These are phyloP conservation scores for Mesotaenium endlicherianum DNA, from an alignment of 139 green algal species.

Conservation along the genomic window DNA sequence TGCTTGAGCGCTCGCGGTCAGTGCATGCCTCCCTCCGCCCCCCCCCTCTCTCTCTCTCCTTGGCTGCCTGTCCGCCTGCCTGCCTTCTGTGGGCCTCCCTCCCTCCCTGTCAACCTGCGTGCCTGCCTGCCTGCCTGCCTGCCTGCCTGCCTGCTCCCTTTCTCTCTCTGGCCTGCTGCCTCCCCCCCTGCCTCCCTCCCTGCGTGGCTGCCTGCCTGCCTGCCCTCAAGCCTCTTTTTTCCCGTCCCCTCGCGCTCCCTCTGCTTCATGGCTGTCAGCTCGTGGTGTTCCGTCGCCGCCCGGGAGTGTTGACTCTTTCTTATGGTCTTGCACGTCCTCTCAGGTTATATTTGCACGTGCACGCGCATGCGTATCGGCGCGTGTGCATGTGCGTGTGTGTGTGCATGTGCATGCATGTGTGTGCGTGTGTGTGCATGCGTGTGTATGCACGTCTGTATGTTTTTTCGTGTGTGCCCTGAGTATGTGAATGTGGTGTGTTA, in stretches of 20 bases:
- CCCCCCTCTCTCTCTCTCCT: neutral
- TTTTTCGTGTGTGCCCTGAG: too few species aligned
- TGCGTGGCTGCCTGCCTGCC: neutral
- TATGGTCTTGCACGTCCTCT: neutral
- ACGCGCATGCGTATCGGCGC: too few species aligned
- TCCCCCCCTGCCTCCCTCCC: neutral
- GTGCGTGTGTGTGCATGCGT: too few species aligned
- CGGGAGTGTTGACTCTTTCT: neutral
- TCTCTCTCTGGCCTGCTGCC: neutral
- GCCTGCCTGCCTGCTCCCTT: neutral
- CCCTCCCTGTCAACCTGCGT: neutral
- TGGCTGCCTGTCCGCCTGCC: neutral
- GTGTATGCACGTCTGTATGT: too few species aligned
- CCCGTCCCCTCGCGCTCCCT: too few species aligned
- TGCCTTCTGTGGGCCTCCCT: neutral
- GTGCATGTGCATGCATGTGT: neutral
- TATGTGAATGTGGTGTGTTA: too few species aligned
- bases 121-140: neutral
- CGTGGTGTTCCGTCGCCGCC: neutral
- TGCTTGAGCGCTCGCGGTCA: slow-evolving; percentile 10
- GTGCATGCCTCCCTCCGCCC: too few species aligned
- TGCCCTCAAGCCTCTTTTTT: neutral
- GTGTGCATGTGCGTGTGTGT: neutral
- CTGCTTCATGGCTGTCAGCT: too few species aligned
- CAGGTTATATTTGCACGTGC: neutral